Evolutionary conservation across 176 grass and related monocot genomes (phyloP), one percentile per base, ranked within the genome.

Genomic region (Canna indica): DNA sequence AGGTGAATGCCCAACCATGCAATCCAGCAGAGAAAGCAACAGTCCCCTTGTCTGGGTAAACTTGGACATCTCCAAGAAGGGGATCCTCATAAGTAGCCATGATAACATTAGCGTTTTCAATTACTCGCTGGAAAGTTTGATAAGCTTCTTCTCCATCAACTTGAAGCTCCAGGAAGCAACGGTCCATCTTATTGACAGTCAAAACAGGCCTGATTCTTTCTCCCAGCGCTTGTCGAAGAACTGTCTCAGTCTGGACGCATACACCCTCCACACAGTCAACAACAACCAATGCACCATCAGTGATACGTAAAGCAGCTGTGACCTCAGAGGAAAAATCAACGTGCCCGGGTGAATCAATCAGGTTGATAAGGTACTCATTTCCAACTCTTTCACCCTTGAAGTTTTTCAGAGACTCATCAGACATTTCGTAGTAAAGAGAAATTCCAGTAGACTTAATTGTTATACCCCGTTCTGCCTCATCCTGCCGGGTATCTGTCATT

Each of bases 141-240:
- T 86, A 94, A 3, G 85, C 83, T 45, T 94, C 86, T 64, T 94
- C 90, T 44, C 90, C 90, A 7, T 89, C 90, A 27, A 94, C 81
- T 61, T 94, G 90, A 70, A 88, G 82, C 72, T 94, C 90, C 44
- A 88, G 75, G 60, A 94, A 94, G 36, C 85, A 94, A 20, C 75
- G 76, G 56, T 94, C 90, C 80, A 94, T 88, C 77, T 87, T 91
- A 81, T 91, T 88, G 64, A 88, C 82, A 18, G 85, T 88, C 54
- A 93, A 82, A 4, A 94, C 83, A 79, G 83, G 90, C 71, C 86
- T 86, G 63, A 94, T 94, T 83, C 86, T 94, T 78, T 94, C 86
- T 59, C 83, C 85, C 47, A 91, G 72, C 1, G 89, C 85, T 84
- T 91, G 85, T 38, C 85, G 84, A 12, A 91, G 82, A 47, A 91